A percentile compares a stretch with the other conserved stretches of the same genome.
Conservation (phyloP, 805 yeast genomes). For the Wickerhamomyces bisporus region DNA sequence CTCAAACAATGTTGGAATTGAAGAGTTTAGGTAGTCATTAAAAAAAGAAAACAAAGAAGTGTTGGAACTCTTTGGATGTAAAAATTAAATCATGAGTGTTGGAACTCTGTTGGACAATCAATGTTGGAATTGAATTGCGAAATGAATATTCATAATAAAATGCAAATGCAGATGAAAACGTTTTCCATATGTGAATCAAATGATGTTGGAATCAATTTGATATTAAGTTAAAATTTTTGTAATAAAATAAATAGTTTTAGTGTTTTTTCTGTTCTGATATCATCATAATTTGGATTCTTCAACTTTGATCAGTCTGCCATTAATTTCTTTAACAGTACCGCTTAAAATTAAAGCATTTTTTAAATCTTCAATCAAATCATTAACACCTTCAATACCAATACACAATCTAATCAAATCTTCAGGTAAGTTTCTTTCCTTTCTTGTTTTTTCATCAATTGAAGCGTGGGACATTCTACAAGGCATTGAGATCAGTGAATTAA, state of each 20-base stretch:
- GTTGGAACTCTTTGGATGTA: not conserved
- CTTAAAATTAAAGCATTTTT: slow-evolving; percentile 63
- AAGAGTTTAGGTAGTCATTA: not conserved
- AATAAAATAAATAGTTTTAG: not conserved
- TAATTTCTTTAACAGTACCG: slow-evolving; percentile 41
- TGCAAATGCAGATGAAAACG: not conserved
- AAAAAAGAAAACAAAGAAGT: not conserved
- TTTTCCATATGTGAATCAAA: not conserved
- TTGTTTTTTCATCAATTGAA: slow-evolving; percentile 82
- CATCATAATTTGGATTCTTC: slow-evolving; percentile 17
- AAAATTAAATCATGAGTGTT: not conserved
- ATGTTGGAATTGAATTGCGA: not conserved
- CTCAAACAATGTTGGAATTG: not conserved
- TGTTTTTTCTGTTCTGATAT: not conserved
- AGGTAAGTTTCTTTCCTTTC: slow-evolving; percentile 85
- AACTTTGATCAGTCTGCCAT: slow-evolving; percentile 22
- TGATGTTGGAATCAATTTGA: not conserved
- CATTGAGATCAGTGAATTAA: slow-evolving; percentile 85
- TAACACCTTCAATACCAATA: slow-evolving; percentile 82
- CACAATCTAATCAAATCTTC: slow-evolving; percentile 89
- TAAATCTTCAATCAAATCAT: slow-evolving; percentile 79
- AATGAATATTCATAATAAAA: not conserved
- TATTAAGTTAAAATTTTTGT: not conserved
- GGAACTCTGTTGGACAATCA: not conserved
- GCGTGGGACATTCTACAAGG: slow-evolving; percentile 98